phyloP scores from a whole-genome alignment of 768 basidiomycete species.

The Leccinum rimulosum region DNA sequence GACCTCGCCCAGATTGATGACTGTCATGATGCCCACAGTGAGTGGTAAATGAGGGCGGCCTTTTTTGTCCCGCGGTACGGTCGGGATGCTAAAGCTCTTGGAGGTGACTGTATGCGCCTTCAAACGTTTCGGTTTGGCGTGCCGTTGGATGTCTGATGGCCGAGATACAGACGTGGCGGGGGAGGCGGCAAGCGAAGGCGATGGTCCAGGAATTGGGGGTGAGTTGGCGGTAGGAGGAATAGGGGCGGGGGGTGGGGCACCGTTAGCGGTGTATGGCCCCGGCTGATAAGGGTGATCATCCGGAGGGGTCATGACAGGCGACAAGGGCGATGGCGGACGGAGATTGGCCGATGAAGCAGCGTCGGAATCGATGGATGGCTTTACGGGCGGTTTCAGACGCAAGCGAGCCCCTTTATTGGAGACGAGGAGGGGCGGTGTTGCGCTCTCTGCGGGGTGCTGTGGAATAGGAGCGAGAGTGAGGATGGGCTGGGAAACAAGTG shows the following conservation, averaged over 20 bases:
- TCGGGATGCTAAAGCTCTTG: conserved; percentile 74
- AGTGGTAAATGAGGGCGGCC: conserved; percentile 73
- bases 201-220: conserved; percentile 23
- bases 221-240: conserved; percentile 16
- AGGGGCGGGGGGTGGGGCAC: conserved; percentile 17
- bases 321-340: conserved; percentile 31
- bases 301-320: conserved; percentile 35
- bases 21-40: conserved; percentile 86
- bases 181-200: conserved; percentile 17
- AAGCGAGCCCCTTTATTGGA: conserved; percentile 48
- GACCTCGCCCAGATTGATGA: conserved; percentile 69
- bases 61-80: conserved; percentile 71
- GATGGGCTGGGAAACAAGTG: conserved; percentile 24
- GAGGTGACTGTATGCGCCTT: conserved; percentile 81
- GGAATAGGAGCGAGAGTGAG: conserved; percentile 26
- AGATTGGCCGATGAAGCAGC: conserved; percentile 15
- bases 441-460: conserved; percentile 15
- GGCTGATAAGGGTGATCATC: conserved; percentile 32
- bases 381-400: conserved; percentile 47
- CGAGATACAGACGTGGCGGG: conserved; percentile 23
- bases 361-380: conserved; percentile 25
- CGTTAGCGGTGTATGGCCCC: conserved; percentile 24
- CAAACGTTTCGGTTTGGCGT: conserved; percentile 70
- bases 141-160: conserved; percentile 34
- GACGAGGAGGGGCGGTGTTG: conserved; percentile 36